A percentile compares a stretch with the other conserved stretches of the same genome.
Evolutionary conservation across 345 rosid species (phyloP).

Genomic region (Lumnitzera littorea): DNA sequence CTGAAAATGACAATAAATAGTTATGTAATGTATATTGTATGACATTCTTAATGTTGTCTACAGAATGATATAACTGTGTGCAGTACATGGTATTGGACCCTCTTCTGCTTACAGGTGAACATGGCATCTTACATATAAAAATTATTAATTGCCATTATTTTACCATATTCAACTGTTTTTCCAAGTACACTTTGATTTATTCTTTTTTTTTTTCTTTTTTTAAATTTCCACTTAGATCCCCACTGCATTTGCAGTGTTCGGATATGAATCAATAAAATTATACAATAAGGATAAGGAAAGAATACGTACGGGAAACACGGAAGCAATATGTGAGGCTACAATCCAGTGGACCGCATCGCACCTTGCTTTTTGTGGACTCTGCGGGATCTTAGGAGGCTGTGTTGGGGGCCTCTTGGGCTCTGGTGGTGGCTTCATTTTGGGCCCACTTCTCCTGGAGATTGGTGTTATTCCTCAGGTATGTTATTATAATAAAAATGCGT

Average conservation of each 20-base stretch:
- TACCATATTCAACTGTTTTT: too few relatives aligned
- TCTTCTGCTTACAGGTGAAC: slow-evolving; percentile 68
- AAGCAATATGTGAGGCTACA: slow-evolving; percentile 68
- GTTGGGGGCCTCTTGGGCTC: slow-evolving; percentile 88
- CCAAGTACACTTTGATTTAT: too few relatives aligned
- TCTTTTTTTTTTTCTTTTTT: neutral
- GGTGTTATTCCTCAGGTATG: slow-evolving; percentile 84
- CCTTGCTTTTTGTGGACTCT: slow-evolving; percentile 66
- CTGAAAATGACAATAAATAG: too few relatives aligned
- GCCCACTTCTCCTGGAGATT: slow-evolving; percentile 77
- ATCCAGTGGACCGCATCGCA: slow-evolving; percentile 71
- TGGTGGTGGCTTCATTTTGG: slow-evolving; percentile 80
- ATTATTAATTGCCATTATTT: neutral
- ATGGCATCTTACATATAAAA: neutral
- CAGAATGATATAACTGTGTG: slow-evolving; percentile 66
- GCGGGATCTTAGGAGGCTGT: slow-evolving; percentile 69
- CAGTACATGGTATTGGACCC: slow-evolving; percentile 54
- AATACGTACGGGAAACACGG: slow-evolving; percentile 43
- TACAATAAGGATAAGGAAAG: slow-evolving; percentile 45
- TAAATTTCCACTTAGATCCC: slow-evolving; percentile 45
- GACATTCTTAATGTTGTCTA: slow-evolving; percentile 5
- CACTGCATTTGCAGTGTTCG: slow-evolving; percentile 41
- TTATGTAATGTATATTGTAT: too few relatives aligned
- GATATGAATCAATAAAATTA: slow-evolving; percentile 52
- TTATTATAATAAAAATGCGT: too few relatives aligned